Percentiles rank a stretch among this genome's conserved stretches.
Conservation (phyloP, 176 grass and related monocot genomes). For the Hyparrhenia diplandra region DNA sequence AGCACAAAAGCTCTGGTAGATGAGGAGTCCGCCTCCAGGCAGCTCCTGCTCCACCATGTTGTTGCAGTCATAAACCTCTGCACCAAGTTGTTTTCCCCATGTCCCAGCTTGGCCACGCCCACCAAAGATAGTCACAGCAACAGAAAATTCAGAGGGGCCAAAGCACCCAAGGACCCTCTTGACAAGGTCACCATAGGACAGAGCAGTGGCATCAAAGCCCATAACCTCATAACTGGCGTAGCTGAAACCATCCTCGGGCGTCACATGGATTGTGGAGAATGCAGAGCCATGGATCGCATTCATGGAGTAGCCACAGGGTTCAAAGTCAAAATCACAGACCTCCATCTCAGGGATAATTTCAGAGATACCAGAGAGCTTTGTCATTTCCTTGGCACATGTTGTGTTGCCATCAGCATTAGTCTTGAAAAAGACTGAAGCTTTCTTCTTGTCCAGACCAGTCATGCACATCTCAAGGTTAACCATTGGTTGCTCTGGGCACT, state of each 20-base stretch:
- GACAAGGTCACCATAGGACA: constrained; percentile 38
- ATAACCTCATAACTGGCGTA: constrained; percentile 78
- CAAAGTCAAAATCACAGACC: constrained; percentile 70
- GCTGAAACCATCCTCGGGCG: constrained; percentile 79
- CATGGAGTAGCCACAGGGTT: constrained; percentile 80
- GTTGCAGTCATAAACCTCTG: constrained; percentile 37
- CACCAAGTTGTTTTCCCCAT: constrained; percentile 44
- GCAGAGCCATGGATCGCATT: constrained; percentile 56
- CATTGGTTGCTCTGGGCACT: constrained; percentile 58
- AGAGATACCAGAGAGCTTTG: constrained; percentile 58
- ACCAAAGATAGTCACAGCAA: constrained; percentile 64
- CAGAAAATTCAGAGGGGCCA: constrained; percentile 59
- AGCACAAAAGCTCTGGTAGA: constrained; percentile 58
- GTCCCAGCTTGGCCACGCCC: constrained; percentile 22
- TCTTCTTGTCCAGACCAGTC: constrained; percentile 60
- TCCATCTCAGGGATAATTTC: constrained; percentile 75
- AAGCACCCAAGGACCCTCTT: constrained; percentile 66
- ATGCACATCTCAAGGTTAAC: constrained; percentile 86
- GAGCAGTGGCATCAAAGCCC: constrained; percentile 39
- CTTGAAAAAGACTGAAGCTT: constrained; percentile 72
- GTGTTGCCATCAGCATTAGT: constrained; percentile 39
- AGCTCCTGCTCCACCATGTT: constrained; percentile 54
- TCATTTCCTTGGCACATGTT: constrained; percentile 68
- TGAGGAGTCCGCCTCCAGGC: constrained; percentile 30
- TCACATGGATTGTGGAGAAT: constrained; percentile 68